Evolutionary conservation across 225 moss, liverwort and hornwort species (phyloP).

Genomic region (Neckera pumila): DNA sequence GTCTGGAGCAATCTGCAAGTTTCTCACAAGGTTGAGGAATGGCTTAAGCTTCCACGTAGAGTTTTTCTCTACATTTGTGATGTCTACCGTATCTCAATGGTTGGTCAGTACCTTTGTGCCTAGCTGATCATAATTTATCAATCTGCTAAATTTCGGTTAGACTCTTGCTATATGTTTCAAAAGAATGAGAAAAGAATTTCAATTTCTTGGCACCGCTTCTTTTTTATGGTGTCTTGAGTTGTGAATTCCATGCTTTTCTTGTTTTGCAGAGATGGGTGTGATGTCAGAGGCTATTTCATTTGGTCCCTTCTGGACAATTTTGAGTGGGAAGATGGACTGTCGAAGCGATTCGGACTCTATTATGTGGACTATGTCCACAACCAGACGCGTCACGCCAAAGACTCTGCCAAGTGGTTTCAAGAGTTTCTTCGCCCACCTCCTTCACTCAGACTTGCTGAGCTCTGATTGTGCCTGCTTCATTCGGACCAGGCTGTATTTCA

Average conservation of each 20-base stretch:
- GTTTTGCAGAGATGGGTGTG: neutral
- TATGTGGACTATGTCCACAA: conserved; percentile 4
- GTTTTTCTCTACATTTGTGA: neutral
- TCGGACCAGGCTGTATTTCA: neutral
- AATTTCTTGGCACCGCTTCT: neutral
- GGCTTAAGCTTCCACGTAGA: neutral
- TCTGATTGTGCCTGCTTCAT: neutral
- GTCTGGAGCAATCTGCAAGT: neutral
- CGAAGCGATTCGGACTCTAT: conserved; percentile 6
- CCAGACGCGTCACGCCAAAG: conserved; percentile 2
- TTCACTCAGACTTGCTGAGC: neutral
- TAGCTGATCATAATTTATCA: no score
- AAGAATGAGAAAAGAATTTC: no score
- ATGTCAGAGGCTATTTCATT: conserved; percentile 9
- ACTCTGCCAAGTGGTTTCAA: conserved; percentile 8
- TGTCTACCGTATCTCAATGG: neutral
- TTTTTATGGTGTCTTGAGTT: neutral
- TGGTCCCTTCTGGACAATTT: conserved; percentile 22
- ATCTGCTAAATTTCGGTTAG: neutral
- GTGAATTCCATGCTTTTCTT: neutral
- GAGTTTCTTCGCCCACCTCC: neutral
- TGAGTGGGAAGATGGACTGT: conserved; percentile 5
- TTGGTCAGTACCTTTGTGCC: neutral
- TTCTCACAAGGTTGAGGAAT: neutral
- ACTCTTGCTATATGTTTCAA: neutral